Evolutionary conservation across 495 filamentous ascomycete genomes (phyloP).

Genomic region (Podospora pseudoanserina): DNA sequence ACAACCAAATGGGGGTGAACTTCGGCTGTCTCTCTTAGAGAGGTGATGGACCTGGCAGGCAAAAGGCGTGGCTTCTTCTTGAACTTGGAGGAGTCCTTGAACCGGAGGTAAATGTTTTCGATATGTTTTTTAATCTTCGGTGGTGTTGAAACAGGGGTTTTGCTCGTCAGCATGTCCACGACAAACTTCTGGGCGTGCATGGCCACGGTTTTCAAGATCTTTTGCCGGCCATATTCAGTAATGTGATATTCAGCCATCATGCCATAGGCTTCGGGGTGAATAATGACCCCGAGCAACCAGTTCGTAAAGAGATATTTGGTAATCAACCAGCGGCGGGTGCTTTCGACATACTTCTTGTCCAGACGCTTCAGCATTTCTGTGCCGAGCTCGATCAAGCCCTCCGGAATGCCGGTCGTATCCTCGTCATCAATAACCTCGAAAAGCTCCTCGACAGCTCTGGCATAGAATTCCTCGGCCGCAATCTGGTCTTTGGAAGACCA

Average conservation of each 20-base stretch:
- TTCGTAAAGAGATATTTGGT: conserved; percentile 89
- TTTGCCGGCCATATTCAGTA: conserved; percentile 81
- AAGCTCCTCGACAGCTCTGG: conserved; percentile 72
- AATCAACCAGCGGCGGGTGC: conserved; percentile 73
- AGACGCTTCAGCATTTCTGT: conserved; percentile 77
- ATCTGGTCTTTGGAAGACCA: conserved; percentile 66
- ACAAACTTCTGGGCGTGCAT: conserved; percentile 73
- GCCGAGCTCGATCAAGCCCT: conserved; percentile 75
- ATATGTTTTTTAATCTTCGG: conserved; percentile 68
- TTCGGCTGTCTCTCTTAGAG: conserved; percentile 63
- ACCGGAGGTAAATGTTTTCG: conserved; percentile 68
- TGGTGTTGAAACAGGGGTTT: conserved; percentile 57
- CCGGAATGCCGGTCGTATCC: conserved; percentile 76
- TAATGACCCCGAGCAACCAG: conserved; percentile 78
- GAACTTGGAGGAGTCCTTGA: conserved; percentile 50
- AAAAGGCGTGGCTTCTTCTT: conserved; percentile 57
- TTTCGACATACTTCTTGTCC: conserved; percentile 64
- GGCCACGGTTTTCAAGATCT: conserved; percentile 80
- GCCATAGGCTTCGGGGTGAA: conserved; percentile 84
- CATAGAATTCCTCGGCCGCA: conserved; percentile 86
- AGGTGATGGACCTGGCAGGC: conserved; percentile 64
- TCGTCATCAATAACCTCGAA: conserved; percentile 81
- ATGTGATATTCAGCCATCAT: conserved; percentile 90
- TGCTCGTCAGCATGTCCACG: conserved; percentile 57
- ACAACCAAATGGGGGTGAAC: conserved; percentile 70